phyloP scores from a whole-genome alignment of 306 rosid species.

The Sesbania bispinosa region DNA sequence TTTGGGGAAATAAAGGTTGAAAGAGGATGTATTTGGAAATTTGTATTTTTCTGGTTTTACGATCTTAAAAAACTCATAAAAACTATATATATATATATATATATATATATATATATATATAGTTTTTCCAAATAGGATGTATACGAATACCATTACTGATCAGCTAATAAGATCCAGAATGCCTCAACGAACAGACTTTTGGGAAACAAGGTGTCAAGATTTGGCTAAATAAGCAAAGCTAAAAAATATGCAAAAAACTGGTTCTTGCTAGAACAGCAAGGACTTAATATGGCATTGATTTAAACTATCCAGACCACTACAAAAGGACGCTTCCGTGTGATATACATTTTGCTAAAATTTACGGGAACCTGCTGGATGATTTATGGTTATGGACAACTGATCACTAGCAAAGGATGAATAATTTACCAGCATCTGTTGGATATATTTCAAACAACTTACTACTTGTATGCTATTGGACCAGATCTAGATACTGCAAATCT shows the following conservation, averaged over 20 bases:
- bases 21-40: neutral
- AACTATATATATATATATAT: neutral
- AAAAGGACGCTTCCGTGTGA: slow-evolving; percentile 22
- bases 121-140: no score
- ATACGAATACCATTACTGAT: slow-evolving; percentile 7
- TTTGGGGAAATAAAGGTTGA: neutral
- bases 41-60: neutral
- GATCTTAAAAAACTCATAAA: neutral
- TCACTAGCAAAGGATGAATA: slow-evolving; percentile 33
- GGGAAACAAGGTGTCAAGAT: no score
- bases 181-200: neutral
- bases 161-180: neutral
- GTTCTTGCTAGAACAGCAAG: slow-evolving; percentile 10
- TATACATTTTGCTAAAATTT: slow-evolving; percentile 40
- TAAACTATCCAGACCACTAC: slow-evolving; percentile 35
- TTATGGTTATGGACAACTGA: slow-evolving; percentile 27
- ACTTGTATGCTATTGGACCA: slow-evolving; percentile 91
- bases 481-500: slow-evolving; percentile 98
- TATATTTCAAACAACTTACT: slow-evolving; percentile 25
- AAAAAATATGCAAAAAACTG: neutral
- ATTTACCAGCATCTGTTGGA: slow-evolving; percentile 34
- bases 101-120: no score
- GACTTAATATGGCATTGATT: slow-evolving; percentile 26
- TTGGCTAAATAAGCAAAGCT: neutral
- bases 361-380: slow-evolving; percentile 32